phyloP scores from a whole-genome alignment of 2,329 filamentous ascomycete genomes.

The Aspergillus tubingensis region DNA sequence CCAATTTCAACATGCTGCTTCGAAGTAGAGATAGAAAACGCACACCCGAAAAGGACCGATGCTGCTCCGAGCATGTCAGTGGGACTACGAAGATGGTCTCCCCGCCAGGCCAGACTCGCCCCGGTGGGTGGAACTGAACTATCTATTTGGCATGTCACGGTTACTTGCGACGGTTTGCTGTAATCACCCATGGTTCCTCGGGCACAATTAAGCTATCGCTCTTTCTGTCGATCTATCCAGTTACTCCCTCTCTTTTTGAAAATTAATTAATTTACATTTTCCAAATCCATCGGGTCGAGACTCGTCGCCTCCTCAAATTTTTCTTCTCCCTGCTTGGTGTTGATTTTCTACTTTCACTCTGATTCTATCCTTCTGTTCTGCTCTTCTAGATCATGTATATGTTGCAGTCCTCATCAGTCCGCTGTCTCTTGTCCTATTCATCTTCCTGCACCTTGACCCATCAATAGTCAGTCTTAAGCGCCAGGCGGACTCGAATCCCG shows the following conservation, averaged over 20 bases:
- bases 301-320: constrained; percentile 10
- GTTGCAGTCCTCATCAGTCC: constrained; percentile 1
- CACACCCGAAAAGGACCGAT: neutral
- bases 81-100: neutral
- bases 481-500: neutral
- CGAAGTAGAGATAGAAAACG: neutral
- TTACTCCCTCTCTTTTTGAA: constrained; percentile 1
- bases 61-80: neutral
- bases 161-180: neutral
- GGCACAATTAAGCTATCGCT: neutral
- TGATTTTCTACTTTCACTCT: neutral
- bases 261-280: neutral
- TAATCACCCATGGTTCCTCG: constrained; percentile 3
- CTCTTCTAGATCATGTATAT: neutral
- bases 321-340: constrained; percentile 9
- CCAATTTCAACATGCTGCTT: too few species aligned
- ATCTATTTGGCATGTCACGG: neutral
- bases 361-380: constrained; percentile 1
- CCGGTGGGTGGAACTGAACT: neutral
- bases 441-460: neutral
- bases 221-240: constrained; percentile 1
- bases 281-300: neutral
- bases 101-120: neutral
- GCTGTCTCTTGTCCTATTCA: neutral
- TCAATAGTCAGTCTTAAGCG: neutral